These are phyloP conservation scores for Aspergillus sp. DNA, from an alignment of 2,329 filamentous ascomycete species.

Conservation along the genomic window DNA sequence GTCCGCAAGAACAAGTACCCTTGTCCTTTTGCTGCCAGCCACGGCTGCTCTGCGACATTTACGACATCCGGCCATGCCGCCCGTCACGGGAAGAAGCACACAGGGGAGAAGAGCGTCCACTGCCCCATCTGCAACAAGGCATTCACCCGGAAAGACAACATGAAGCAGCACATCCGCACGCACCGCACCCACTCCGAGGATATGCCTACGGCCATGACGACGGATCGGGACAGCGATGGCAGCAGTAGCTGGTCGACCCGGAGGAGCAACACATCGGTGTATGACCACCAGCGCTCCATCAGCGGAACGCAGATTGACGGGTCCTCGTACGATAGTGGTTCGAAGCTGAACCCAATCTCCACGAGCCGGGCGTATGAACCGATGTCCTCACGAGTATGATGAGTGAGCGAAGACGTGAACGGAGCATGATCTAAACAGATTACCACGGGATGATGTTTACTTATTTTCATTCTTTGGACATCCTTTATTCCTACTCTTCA, in stretches of 20 bases:
- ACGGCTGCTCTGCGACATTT: constrained; percentile 62
- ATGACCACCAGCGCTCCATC: constrained; percentile 20
- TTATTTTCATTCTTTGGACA: background rate
- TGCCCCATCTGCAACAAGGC: constrained; percentile 69
- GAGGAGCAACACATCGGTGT: constrained; percentile 12
- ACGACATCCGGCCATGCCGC: constrained; percentile 68
- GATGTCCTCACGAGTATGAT: constrained; percentile 13
- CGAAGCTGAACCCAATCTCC: constrained; percentile 11
- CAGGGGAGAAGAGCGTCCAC: constrained; percentile 67
- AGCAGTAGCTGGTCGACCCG: constrained; percentile 15
- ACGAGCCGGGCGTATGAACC: constrained; percentile 14
- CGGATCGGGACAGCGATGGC: constrained; percentile 18
- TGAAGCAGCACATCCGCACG: constrained; percentile 68
- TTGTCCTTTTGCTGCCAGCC: constrained; percentile 62
- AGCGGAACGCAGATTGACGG: constrained; percentile 18
- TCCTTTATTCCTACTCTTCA: background rate
- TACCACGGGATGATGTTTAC: too few species aligned
- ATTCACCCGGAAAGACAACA: constrained; percentile 69
- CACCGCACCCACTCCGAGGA: constrained; percentile 48
- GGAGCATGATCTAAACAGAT: background rate
- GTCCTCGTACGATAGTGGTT: constrained; percentile 16
- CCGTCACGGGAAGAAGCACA: constrained; percentile 69
- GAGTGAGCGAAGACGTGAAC: constrained; percentile 2
- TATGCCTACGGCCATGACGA: constrained; percentile 23
- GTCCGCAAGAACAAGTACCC: constrained; percentile 64